Percentiles rank a stretch among this genome's conserved stretches.
Evolutionary conservation across 2,329 filamentous ascomycete genomes (phyloP).

Genomic region (Rutstroemia sydowiana): DNA sequence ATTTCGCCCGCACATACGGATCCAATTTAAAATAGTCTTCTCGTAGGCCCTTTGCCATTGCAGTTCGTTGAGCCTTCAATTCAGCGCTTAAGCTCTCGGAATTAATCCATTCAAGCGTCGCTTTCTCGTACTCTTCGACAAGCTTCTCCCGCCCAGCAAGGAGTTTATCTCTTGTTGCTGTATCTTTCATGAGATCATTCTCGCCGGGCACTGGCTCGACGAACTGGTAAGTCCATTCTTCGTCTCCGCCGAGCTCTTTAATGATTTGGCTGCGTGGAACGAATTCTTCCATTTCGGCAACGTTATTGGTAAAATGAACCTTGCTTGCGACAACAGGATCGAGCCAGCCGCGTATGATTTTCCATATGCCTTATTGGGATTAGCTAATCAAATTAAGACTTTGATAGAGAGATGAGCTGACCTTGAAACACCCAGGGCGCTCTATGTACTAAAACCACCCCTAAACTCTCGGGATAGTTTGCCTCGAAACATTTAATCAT

Average conservation of each 20-base stretch:
- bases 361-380: conserved; percentile 69
- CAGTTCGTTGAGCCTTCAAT: conserved; percentile 50
- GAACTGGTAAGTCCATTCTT: conserved; percentile 79
- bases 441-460: conserved; percentile 87
- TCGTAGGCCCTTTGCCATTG: conserved; percentile 55
- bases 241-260: conserved; percentile 78
- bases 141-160: conserved; percentile 55
- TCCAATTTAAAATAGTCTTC: conserved; percentile 85
- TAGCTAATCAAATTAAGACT: not conserved
- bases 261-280: conserved; percentile 65
- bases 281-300: conserved; percentile 70
- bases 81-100: conserved; percentile 33
- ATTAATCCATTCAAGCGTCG: conserved; percentile 68
- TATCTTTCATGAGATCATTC: conserved; percentile 66
- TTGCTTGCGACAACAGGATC: conserved; percentile 94
- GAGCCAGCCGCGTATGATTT: conserved; percentile 89
- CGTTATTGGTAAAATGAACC: conserved; percentile 83
- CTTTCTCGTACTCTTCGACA: conserved; percentile 66
- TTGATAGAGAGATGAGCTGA: conserved; percentile 30
- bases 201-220: conserved; percentile 69
- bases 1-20: conserved; percentile 74
- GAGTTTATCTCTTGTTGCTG: conserved; percentile 54
- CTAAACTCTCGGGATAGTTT: conserved; percentile 92
- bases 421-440: conserved; percentile 96
- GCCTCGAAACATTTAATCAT: conserved; percentile 99